Conservation (phyloP, 192 early-diverging fungal species). For the Gryganskiella cystojenkinii region DNA sequence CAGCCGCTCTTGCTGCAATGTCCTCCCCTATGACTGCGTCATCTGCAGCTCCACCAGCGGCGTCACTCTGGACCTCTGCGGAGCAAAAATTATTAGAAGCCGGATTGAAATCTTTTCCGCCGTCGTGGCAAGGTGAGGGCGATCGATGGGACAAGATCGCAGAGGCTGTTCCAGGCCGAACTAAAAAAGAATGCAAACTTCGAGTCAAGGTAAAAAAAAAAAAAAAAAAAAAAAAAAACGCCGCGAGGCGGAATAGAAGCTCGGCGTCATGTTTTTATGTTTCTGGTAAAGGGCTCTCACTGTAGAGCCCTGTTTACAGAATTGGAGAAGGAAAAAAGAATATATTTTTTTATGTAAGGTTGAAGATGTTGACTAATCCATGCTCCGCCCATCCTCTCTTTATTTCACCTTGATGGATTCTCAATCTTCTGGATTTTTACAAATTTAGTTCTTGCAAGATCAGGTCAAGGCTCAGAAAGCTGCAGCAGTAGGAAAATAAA, state of each 20-base stretch:
- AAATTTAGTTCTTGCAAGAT: constrained; percentile 54
- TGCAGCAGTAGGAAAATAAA: constrained; percentile 19
- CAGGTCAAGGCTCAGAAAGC: constrained; percentile 61
- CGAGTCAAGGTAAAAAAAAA: constrained; percentile 62
- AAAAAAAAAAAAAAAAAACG: not conserved
- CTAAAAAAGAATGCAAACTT: constrained; percentile 73
- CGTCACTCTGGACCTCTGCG: constrained; percentile 60
- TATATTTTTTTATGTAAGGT: too few relatives aligned
- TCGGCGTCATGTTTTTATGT: not conserved
- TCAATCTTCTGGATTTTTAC: not conserved
- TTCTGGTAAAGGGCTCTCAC: not conserved
- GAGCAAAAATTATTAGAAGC: constrained; percentile 67
- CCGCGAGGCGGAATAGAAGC: not conserved
- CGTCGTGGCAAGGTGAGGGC: constrained; percentile 61
- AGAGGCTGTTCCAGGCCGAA: constrained; percentile 61
- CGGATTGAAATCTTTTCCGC: constrained; percentile 69
- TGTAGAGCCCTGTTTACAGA: not conserved
- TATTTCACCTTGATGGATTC: too few relatives aligned
- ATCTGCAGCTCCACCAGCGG: constrained; percentile 20
- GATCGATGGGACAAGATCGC: constrained; percentile 78
- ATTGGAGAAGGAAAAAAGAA: not conserved
- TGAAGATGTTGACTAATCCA: not conserved
- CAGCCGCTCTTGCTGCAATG: constrained; percentile 26
- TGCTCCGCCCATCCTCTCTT: too few relatives aligned
- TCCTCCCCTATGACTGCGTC: constrained; percentile 8